Evolutionary conservation across 2,329 filamentous ascomycete genomes (phyloP).

Genomic region (Polytolypa hystricis): DNA sequence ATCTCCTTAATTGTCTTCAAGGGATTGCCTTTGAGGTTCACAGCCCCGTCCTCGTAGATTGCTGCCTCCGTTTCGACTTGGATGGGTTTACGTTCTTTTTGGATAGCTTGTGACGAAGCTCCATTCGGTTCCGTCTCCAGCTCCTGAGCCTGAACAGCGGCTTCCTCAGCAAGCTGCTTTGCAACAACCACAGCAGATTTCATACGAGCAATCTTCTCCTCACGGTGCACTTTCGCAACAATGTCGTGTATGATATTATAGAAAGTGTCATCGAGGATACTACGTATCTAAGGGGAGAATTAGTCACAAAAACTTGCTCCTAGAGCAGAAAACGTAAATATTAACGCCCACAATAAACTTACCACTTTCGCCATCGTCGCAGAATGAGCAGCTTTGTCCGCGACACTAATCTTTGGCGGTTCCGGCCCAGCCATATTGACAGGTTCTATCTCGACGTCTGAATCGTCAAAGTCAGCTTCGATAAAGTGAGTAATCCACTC

Average conservation of each 20-base stretch:
- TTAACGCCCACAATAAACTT: slow-evolving; percentile 13
- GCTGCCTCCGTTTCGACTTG: slow-evolving; percentile 41
- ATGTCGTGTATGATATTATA: slow-evolving; percentile 51
- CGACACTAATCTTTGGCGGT: slow-evolving; percentile 20
- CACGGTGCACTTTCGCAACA: slow-evolving; percentile 46
- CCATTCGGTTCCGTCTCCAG: slow-evolving; percentile 23
- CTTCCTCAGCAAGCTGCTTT: slow-evolving; percentile 33
- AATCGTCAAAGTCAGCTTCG: slow-evolving; percentile 3
- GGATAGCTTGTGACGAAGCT: slow-evolving; percentile 23
- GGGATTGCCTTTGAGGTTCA: slow-evolving; percentile 46
- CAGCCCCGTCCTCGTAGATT: slow-evolving; percentile 41
- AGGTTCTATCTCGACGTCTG: slow-evolving; percentile 3
- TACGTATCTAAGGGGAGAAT: slow-evolving; percentile 24
- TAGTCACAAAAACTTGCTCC: slow-evolving; percentile 1
- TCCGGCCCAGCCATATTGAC: slow-evolving; percentile 16
- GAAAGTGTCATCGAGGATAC: slow-evolving; percentile 47
- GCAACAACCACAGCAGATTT: slow-evolving; percentile 37
- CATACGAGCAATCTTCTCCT: slow-evolving; percentile 51
- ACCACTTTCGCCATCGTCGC: slow-evolving; percentile 33
- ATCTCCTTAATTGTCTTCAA: slow-evolving; percentile 49
- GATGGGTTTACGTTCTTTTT: slow-evolving; percentile 21
- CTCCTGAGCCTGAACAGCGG: slow-evolving; percentile 22
- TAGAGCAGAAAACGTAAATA: not conserved
- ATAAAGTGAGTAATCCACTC: slow-evolving; percentile 3
- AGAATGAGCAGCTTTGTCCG: slow-evolving; percentile 21